Evolutionary conservation across 371 early-diverging fungal genomes (phyloP).

Genomic region (Mucor indicus): DNA sequence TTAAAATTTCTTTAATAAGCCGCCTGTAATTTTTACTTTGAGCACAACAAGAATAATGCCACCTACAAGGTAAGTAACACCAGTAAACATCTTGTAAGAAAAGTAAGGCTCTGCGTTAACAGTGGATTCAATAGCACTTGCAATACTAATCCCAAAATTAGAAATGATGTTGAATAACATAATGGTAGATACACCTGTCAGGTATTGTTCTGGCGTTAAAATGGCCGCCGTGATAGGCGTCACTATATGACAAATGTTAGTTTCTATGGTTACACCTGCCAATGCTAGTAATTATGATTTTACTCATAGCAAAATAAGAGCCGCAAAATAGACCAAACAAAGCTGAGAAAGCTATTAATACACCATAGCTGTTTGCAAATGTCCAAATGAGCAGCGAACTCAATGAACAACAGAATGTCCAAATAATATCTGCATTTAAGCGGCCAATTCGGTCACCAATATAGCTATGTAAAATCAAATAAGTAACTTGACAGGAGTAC

Average conservation of each 20-base stretch:
- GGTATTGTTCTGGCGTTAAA: conserved; percentile 25
- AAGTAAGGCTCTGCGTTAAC: conserved; percentile 20
- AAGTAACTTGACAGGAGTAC: neutral
- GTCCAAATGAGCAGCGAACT: conserved; percentile 60
- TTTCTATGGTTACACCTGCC: too few relatives aligned
- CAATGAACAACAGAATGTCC: conserved; percentile 41
- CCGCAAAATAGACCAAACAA: conserved; percentile 61
- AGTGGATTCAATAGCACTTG: conserved; percentile 27
- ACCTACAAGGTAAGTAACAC: conserved; percentile 22
- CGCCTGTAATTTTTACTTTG: conserved; percentile 22
- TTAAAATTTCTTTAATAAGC: conserved; percentile 15
- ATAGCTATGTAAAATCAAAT: neutral
- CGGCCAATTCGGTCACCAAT: conserved; percentile 55
- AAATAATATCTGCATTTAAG: conserved; percentile 49
- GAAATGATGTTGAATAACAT: conserved; percentile 28
- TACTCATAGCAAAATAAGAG: conserved; percentile 30
- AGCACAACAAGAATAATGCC: conserved; percentile 21
- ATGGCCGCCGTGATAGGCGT: conserved; percentile 36
- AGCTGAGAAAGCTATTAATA: conserved; percentile 44
- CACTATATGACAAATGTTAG: conserved; percentile 15
- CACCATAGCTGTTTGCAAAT: conserved; percentile 37
- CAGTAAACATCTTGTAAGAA: conserved; percentile 33
- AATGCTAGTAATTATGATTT: too few relatives aligned
- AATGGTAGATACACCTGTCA: conserved; percentile 29
- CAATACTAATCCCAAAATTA: conserved; percentile 33